Percentiles rank a stretch among this genome's conserved stretches.
phyloP scores from a whole-genome alignment of 2,329 filamentous ascomycete genomes.

The Penicillium glabrum region DNA sequence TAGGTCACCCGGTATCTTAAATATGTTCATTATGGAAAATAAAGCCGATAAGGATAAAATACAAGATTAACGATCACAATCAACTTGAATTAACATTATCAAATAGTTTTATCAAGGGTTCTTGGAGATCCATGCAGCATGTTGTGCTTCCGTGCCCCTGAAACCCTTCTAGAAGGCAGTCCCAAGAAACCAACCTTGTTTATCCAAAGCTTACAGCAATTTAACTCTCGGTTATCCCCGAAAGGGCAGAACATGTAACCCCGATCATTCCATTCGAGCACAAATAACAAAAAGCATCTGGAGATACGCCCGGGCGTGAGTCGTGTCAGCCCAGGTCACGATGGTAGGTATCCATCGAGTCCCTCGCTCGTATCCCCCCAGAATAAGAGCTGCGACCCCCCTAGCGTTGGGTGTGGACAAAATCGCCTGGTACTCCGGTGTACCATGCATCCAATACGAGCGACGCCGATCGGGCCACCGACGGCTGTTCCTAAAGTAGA shows the following conservation, averaged over 20 bases:
- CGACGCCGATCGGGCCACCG: background rate
- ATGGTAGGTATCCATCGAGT: background rate
- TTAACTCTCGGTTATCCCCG: background rate
- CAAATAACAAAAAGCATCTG: background rate
- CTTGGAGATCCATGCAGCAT: too few species aligned
- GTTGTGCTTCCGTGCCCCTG: background rate
- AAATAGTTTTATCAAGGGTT: too few species aligned
- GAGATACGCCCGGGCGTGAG: background rate
- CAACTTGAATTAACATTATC: too few species aligned
- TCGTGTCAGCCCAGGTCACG: background rate
- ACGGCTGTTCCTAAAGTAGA: background rate
- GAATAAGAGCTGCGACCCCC: constrained; percentile 2
- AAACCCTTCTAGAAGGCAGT: background rate
- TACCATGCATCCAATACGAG: background rate
- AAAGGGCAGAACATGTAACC: background rate
- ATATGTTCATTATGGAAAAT: background rate
- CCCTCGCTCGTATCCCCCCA: constrained; percentile 2
- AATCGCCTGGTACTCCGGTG: constrained; percentile 1
- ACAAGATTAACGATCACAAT: background rate
- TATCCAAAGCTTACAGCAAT: background rate
- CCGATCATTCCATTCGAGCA: background rate
- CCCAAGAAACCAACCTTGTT: background rate
- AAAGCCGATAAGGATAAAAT: background rate
- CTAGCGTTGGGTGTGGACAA: constrained; percentile 2
- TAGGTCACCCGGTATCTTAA: background rate